Evolutionary conservation across 805 yeast genomes (phyloP), one percentile per base, ranked within the genome.

Genomic region (Candida incommunis): DNA sequence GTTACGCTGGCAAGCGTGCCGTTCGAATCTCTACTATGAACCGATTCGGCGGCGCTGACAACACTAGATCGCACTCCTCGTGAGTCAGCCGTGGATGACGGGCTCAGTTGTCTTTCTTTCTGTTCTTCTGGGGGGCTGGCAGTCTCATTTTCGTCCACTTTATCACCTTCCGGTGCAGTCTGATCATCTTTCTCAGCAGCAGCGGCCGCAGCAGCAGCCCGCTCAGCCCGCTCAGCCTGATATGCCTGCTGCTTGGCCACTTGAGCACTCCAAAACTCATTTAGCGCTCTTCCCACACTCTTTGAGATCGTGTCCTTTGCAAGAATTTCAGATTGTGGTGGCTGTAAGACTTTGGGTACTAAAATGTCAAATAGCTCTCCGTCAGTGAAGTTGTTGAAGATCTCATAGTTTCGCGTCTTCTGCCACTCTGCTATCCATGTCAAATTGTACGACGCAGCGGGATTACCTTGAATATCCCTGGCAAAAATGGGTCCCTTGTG

Each of bases 351-450:
- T 24, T 24, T 41, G 23, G 79, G 78, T 48, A 70, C 73, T 45
- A 75, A 75, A 31, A 74, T 66, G 57, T 76, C 80, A 59, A 81
- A 82, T 29, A 82, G 60, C 53, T 82, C 82, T 54, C 78, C 81
- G 54, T 81, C 88, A 0, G 88, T 80, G 43, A 60, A 61, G 22
- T 56, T 52, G 50, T 75, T 67, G 59, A 80, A 82, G 1, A 78
- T 63, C 29, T 65, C 54, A 54, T 65, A 82, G 51, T 77, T 78
- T 45, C 66, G 65, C 0, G 86, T 77, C 22, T 51, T 45, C 50
- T 65, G 68, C 82, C 88, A 83, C 18, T 50, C 56, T 3, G 62
- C 60, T 5, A 75, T 64, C 68, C 75, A 82, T 22, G 60, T 50
- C 13, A 48, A 25, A 45, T 69, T 69, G 54, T 71, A 79, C 21